These are phyloP conservation scores for Yamagishiella unicocca DNA, from an alignment of 139 green algal species.

Conservation along the genomic window DNA sequence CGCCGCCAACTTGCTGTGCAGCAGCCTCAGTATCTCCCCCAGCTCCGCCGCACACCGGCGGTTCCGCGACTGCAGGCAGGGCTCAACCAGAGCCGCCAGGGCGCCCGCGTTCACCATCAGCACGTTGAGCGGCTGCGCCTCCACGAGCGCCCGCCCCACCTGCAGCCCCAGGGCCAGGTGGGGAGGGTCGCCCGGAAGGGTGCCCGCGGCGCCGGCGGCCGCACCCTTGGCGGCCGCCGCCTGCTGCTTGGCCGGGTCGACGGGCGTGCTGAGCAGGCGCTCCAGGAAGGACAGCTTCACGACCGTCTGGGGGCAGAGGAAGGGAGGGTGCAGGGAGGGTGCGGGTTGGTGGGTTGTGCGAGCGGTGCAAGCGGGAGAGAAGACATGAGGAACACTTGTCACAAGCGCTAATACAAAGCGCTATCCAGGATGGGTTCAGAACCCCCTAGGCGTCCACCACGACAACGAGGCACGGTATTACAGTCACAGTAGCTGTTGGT, in stretches of 20 bases:
- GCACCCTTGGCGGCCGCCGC: background rate
- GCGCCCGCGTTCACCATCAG: conserved; percentile 46
- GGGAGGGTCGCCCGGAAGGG: conserved; percentile 2
- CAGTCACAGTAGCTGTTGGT: too few species aligned
- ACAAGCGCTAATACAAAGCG: too few species aligned
- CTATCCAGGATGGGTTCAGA: too few species aligned
- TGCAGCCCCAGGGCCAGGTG: conserved; percentile 3
- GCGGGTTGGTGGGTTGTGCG: too few species aligned
- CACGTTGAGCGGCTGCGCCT: conserved; percentile 47
- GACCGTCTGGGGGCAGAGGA: background rate
- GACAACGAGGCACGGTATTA: too few species aligned
- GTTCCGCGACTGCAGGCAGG: conserved; percentile 51
- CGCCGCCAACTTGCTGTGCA: conserved; percentile 40
- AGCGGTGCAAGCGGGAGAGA: too few species aligned
- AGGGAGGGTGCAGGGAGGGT: background rate
- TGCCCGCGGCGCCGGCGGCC: background rate
- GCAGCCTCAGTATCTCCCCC: conserved; percentile 50
- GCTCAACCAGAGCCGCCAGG: conserved; percentile 55
- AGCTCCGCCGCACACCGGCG: conserved; percentile 49
- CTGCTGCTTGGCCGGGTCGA: conserved; percentile 25
- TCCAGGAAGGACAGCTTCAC: conserved; percentile 89
- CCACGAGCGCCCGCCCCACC: conserved; percentile 49
- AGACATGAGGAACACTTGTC: too few species aligned
- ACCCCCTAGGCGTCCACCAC: too few species aligned
- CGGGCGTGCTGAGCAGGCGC: conserved; percentile 67